phyloP scores from a whole-genome alignment of 208 protist genomes.

The Leishmania guyanensis region DNA sequence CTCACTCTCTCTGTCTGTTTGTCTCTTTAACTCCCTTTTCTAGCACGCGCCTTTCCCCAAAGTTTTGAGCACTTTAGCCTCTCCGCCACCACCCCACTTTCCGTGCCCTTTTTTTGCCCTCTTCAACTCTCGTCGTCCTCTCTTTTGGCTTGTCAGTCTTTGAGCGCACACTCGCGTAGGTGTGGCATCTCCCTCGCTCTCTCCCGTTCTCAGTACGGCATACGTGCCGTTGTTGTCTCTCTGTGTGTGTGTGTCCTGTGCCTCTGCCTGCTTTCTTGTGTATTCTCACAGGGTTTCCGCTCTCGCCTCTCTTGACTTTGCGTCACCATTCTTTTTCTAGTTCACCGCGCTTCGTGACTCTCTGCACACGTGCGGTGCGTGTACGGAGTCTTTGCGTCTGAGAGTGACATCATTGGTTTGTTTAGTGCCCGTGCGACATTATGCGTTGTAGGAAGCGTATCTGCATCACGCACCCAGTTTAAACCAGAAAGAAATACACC shows the following conservation, averaged over 20 bases:
- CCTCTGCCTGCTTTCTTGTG: background rate
- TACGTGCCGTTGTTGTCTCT: conserved; percentile 1
- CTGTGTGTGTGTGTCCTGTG: background rate
- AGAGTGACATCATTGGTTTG: background rate
- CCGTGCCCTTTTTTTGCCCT: background rate
- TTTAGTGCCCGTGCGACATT: background rate
- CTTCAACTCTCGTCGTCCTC: background rate
- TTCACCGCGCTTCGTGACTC: background rate
- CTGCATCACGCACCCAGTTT: background rate
- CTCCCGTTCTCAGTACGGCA: background rate
- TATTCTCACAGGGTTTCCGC: conserved; percentile 13
- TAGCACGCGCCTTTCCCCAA: background rate
- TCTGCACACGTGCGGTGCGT: background rate
- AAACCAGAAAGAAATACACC: background rate
- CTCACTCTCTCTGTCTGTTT: background rate
- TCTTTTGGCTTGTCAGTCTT: background rate
- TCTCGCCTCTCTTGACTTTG: conserved; percentile 12
- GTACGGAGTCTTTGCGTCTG: background rate
- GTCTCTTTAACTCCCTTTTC: background rate
- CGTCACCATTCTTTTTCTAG: background rate
- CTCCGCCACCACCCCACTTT: too few species aligned
- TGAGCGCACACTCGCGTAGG: background rate
- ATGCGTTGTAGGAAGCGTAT: background rate
- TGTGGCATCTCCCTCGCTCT: background rate
- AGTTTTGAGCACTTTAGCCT: background rate